phyloP scores from a whole-genome alignment of 208 protist species.

The Crithidia sp. region DNA sequence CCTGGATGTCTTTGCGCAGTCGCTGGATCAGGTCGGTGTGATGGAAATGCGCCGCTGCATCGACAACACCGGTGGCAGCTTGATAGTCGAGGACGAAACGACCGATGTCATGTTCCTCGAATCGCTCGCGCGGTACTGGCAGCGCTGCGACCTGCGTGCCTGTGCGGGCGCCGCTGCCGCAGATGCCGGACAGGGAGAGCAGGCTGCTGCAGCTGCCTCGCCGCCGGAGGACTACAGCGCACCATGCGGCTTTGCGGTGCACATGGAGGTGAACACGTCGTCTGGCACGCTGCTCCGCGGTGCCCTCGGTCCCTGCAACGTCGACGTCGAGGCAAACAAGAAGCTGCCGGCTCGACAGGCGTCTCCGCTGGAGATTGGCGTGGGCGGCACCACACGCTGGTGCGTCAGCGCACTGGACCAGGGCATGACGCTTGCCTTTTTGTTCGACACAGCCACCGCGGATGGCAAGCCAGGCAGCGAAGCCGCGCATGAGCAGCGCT shows the following conservation, averaged over 20 bases:
- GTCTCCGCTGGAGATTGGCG: slow-evolving; percentile 70
- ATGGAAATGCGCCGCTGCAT: slow-evolving; percentile 95
- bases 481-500: slow-evolving; percentile 54
- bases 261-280: slow-evolving; percentile 74
- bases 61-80: slow-evolving; percentile 92
- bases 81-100: slow-evolving; percentile 97
- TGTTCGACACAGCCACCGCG: slow-evolving; percentile 85
- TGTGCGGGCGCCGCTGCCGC: slow-evolving; percentile 1
- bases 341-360: slow-evolving; percentile 24
- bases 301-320: slow-evolving; percentile 70
- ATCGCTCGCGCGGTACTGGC: slow-evolving; percentile 78
- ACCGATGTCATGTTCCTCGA: slow-evolving; percentile 83
- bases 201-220: not conserved
- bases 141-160: slow-evolving; percentile 58
- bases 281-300: slow-evolving; percentile 77
- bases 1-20: slow-evolving; percentile 97
- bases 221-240: slow-evolving; percentile 30
- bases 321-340: slow-evolving; percentile 58
- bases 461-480: slow-evolving; percentile 20
- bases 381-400: slow-evolving; percentile 68
- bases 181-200: not conserved
- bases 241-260: slow-evolving; percentile 66
- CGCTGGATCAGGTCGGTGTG: slow-evolving; percentile 97
- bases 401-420: slow-evolving; percentile 68
- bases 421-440: slow-evolving; percentile 54